A percentile compares a stretch with the other conserved stretches of the same genome.
These are phyloP conservation scores for Halenospora varia DNA, from an alignment of 495 filamentous ascomycete genomes.

Conservation along the genomic window DNA sequence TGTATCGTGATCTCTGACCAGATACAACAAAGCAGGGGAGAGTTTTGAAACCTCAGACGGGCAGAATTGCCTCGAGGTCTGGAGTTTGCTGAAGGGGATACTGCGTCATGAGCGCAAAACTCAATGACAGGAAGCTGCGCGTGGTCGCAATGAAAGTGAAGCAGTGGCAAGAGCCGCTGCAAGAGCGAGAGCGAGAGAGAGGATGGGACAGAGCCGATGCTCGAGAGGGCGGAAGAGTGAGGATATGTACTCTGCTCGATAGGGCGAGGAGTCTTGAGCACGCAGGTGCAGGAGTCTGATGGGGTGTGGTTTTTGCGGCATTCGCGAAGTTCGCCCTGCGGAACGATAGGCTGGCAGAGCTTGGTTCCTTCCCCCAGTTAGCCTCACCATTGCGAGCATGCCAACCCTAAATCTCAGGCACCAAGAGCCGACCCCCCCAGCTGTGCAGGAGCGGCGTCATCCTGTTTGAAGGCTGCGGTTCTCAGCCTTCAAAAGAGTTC, in stretches of 20 bases:
- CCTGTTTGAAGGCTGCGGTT: background rate
- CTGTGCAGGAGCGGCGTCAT: too few species aligned
- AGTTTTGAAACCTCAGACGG: slow-evolving; percentile 5
- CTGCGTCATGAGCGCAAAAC: slow-evolving; percentile 14
- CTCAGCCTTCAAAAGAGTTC: background rate
- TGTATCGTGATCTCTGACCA: slow-evolving; percentile 19
- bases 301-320: too few species aligned
- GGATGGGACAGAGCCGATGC: too few species aligned
- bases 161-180: slow-evolving; percentile 14
- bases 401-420: too few species aligned
- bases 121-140: slow-evolving; percentile 7
- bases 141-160: slow-evolving; percentile 16
- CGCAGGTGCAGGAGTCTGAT: too few species aligned
- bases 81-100: slow-evolving; percentile 10
- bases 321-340: too few species aligned
- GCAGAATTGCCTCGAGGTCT: slow-evolving; percentile 13
- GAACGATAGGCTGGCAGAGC: too few species aligned
- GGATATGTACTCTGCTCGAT: too few species aligned
- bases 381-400: too few species aligned
- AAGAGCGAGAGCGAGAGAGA: slow-evolving; percentile 5
- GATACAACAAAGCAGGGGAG: slow-evolving; percentile 20
- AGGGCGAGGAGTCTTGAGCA: background rate
- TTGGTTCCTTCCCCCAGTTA: too few species aligned
- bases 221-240: background rate
- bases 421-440: too few species aligned